These are phyloP conservation scores for Elsinoe batatas DNA, from an alignment of 2,329 filamentous ascomycete species.

Conservation along the genomic window DNA sequence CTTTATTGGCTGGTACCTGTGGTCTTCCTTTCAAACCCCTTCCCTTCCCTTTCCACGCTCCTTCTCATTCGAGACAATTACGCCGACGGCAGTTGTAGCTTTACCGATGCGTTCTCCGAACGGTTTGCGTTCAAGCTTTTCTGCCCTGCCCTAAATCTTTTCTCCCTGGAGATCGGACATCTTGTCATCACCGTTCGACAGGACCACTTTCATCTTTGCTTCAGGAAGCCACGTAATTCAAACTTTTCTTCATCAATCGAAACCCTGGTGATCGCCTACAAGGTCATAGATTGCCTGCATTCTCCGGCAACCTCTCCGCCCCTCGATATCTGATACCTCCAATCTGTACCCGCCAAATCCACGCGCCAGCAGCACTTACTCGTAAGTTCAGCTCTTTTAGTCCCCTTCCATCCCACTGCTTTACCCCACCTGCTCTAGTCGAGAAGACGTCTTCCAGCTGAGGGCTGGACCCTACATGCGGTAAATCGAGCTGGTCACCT, in stretches of 20 bases:
- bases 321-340: constrained; percentile 6
- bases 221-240: constrained; percentile 8
- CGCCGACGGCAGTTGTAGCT: constrained; percentile 2
- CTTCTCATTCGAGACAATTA: background rate
- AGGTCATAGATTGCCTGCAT: background rate
- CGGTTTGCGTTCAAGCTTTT: constrained; percentile 5
- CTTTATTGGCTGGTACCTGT: background rate
- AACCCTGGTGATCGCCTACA: constrained; percentile 5
- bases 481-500: constrained; percentile 4
- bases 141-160: background rate
- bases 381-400: constrained; percentile 6
- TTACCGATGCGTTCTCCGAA: constrained; percentile 11
- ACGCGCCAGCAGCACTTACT: background rate
- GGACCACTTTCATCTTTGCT: background rate
- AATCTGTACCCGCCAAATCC: background rate
- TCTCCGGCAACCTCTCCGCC: constrained; percentile 8
- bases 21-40: background rate
- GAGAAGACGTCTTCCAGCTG: background rate
- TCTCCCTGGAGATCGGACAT: constrained; percentile 3
- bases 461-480: background rate
- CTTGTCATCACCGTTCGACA: background rate
- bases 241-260: background rate
- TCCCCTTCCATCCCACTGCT: background rate
- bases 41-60: background rate
- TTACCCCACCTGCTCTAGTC: background rate